Base-by-base conservation (phyloP, 2,329 filamentous ascomycete species). In the Fusarium udum region DNA sequence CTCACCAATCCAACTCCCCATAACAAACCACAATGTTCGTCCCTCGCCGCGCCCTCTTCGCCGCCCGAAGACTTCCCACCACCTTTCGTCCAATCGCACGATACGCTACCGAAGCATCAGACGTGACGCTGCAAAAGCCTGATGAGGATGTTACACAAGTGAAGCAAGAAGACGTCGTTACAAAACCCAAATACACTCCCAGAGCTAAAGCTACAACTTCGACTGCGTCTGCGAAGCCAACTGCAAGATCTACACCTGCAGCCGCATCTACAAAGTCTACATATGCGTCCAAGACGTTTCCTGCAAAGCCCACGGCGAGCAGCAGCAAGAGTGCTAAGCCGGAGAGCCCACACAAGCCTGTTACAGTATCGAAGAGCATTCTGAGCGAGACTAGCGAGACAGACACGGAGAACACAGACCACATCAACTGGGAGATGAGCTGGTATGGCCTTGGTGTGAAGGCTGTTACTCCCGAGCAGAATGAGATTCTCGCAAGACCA, bases 381-480 rank as follows among this genome's bases (percentile, higher is more conserved):
- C 22, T 70, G 26, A 72, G 69, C 65, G 69, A 71, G 22, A 31
- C 49, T 42, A 58, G 34, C 48, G 67, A 71, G 43, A 55, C 55
- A 31, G 71, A 67, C 13, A 24, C 66, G 10, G 64, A 75, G 15
- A 69, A 45, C 20, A 69, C 65, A 31, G 65, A 53, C 9, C 76
- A 81, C 5, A 84, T 90, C 69, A 92, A 97, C 87, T 97, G 95
- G 95, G 90, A 92, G 26, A 90, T 88, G 55, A 97, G 93, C 20
- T 97, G 92, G 85, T 91, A 95, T 81, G 93, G 94, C 18, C 89
- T 97, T 24, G 92, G 91, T 40, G 87, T 88, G 1, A 85, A 86
- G 39, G 88, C 94, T 0, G 97, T 97, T 82, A 85, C 90, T 7
- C 84, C 90, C 51, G 92, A 95, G 82, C 89, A 92, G 60, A 87